Conservation (phyloP, 257 asterid genomes). For the Solanum dulcamara region DNA sequence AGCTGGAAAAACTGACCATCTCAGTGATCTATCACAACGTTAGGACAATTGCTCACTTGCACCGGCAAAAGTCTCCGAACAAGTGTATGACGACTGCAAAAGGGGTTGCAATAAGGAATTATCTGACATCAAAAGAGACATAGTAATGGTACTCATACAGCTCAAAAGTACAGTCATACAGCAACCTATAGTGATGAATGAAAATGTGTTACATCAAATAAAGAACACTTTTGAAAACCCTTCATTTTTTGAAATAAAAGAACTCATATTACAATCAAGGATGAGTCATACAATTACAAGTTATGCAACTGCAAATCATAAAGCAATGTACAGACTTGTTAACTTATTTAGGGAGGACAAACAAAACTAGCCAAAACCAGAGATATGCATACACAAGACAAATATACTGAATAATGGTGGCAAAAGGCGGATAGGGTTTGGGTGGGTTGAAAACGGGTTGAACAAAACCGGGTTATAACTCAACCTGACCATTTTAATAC, state of each 20-base stretch:
- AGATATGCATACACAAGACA: neutral
- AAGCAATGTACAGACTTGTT: neutral
- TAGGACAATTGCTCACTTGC: neutral
- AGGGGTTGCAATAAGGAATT: neutral
- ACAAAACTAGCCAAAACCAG: neutral
- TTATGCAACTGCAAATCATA: neutral
- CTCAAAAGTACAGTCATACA: neutral
- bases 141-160: neutral
- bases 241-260: neutral
- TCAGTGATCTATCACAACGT: neutral
- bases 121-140: neutral
- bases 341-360: neutral
- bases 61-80: neutral
- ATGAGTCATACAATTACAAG: neutral
- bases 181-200: neutral
- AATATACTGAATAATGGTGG: neutral
- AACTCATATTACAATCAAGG: neutral
- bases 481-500: neutral
- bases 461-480: neutral
- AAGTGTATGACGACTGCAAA: neutral
- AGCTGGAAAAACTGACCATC: neutral
- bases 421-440: neutral
- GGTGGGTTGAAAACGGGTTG: neutral
- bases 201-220: neutral
- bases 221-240: neutral